These are phyloP conservation scores for Linum tenue DNA, from an alignment of 345 rosid species.

Conservation along the genomic window DNA sequence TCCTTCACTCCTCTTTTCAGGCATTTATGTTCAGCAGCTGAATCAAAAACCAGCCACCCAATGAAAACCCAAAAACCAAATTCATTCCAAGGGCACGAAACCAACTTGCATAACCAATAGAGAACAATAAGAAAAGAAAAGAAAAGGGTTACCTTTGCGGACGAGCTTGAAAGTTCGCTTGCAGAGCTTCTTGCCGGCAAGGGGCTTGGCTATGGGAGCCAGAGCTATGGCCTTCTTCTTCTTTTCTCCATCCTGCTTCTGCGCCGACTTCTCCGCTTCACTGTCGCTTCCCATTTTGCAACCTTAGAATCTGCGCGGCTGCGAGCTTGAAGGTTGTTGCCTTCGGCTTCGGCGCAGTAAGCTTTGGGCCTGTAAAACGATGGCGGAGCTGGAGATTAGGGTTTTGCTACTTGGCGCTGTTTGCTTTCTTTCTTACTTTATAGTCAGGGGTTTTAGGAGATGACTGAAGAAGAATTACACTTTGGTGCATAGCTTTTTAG, in stretches of 20 bases:
- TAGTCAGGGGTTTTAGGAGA: background rate
- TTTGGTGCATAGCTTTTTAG: background rate
- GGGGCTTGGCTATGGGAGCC: constrained; percentile 88
- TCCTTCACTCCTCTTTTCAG: constrained; percentile 98
- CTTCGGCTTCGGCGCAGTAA: no score
- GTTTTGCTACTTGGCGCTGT: background rate
- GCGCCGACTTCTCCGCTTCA: constrained; percentile 55
- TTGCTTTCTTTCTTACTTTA: background rate
- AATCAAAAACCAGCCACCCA: background rate
- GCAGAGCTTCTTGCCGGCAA: constrained; percentile 84
- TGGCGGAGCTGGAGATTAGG: background rate
- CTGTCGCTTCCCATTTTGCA: constrained; percentile 60
- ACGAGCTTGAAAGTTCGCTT: constrained; percentile 82
- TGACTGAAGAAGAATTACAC: background rate
- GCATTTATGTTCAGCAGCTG: constrained; percentile 86
- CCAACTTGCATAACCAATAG: no score
- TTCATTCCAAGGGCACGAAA: no score
- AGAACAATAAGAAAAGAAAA: background rate
- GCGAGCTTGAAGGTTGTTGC: no score
- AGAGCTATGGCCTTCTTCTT: constrained; percentile 46
- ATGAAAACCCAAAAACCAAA: background rate
- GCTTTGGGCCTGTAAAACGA: no score
- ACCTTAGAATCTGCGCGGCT: background rate
- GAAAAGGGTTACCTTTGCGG: constrained; percentile 44
- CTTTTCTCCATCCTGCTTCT: constrained; percentile 38